Evolutionary conservation across 768 basidiomycete species (phyloP).

Genomic region (Boletus rubroflammeus): DNA sequence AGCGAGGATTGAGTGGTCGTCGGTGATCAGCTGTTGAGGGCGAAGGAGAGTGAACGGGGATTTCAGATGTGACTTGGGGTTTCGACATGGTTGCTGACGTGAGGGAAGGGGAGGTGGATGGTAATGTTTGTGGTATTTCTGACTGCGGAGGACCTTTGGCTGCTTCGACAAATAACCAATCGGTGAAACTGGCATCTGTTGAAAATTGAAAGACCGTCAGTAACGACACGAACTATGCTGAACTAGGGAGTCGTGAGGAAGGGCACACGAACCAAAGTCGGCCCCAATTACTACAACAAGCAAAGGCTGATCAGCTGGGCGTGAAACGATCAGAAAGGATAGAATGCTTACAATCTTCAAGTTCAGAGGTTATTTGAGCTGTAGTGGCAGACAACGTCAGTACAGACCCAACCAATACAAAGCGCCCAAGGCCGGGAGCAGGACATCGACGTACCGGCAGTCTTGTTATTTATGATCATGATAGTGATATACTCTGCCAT

Average conservation of each 20-base stretch:
- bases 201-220: constrained; percentile 7
- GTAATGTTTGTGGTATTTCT: constrained; percentile 37
- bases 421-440: not conserved
- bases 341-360: constrained; percentile 64
- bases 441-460: constrained; percentile 48
- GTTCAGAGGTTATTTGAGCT: constrained; percentile 86
- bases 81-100: constrained; percentile 25
- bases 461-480: constrained; percentile 93
- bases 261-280: constrained; percentile 60
- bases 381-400: constrained; percentile 10
- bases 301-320: constrained; percentile 10
- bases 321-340: not conserved
- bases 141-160: constrained; percentile 61
- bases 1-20: constrained; percentile 48
- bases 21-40: constrained; percentile 15
- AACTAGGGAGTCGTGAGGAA: not conserved
- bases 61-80: constrained; percentile 29
- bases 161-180: constrained; percentile 84
- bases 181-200: constrained; percentile 76
- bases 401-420: not conserved
- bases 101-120: constrained; percentile 24
- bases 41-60: constrained; percentile 21
- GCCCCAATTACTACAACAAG: constrained; percentile 60
- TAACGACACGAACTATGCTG: not conserved
- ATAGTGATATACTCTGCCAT: constrained; percentile 96